phyloP scores from a whole-genome alignment of 1,284 basidiomycete species.

The Ganoderma sinense region DNA sequence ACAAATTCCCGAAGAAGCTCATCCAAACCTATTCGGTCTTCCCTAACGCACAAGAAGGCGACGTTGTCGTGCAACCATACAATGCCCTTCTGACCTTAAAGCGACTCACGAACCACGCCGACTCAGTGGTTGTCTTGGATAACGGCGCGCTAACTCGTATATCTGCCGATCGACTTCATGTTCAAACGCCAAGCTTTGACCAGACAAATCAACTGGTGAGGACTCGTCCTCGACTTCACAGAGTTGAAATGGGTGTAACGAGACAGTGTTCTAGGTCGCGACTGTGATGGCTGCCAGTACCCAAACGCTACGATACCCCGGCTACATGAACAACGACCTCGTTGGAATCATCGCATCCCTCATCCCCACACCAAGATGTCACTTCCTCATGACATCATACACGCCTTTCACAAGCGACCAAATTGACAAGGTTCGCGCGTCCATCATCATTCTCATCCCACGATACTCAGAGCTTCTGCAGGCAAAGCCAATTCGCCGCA shows the following conservation, averaged over 20 bases:
- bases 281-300: slow-evolving; percentile 98
- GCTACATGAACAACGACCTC: slow-evolving; percentile 99
- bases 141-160: slow-evolving; percentile 95
- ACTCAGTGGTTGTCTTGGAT: slow-evolving; percentile 97
- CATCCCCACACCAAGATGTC: slow-evolving; percentile 98
- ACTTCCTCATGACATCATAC: slow-evolving; percentile 99
- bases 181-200: slow-evolving; percentile 92
- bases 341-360: slow-evolving; percentile 97
- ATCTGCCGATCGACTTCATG: slow-evolving; percentile 89
- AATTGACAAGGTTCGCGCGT: slow-evolving; percentile 80
- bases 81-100: slow-evolving; percentile 96
- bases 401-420: slow-evolving; percentile 98
- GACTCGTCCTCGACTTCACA: not conserved
- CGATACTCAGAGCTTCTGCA: slow-evolving; percentile 21
- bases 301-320: slow-evolving; percentile 96
- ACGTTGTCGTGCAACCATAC: slow-evolving; percentile 98
- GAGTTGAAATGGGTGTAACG: slow-evolving; percentile 7
- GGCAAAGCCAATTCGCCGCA: slow-evolving; percentile 77
- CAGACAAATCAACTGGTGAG: slow-evolving; percentile 94
- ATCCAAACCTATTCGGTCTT: slow-evolving; percentile 99
- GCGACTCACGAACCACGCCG: slow-evolving; percentile 94
- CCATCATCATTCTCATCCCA: not conserved
- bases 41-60: slow-evolving; percentile 90
- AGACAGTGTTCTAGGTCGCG: slow-evolving; percentile 66
- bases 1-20: slow-evolving; percentile 98